Evolutionary conservation across 2,329 filamentous ascomycete species (phyloP), one percentile per base, ranked within the genome.

Genomic region (Aspergillus latus): DNA sequence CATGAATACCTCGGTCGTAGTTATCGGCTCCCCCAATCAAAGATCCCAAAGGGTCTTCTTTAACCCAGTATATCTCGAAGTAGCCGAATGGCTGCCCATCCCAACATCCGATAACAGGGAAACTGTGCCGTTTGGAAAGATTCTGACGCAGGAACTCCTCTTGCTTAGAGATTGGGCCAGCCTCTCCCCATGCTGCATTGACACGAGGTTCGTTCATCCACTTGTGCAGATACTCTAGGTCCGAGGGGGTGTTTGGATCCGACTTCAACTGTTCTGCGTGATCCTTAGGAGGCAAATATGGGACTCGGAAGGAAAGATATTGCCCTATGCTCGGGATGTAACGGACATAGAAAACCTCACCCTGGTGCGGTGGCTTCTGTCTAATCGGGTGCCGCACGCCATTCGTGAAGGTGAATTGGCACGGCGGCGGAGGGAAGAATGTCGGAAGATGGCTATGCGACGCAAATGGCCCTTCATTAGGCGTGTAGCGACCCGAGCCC

Each of bases 51-150:
- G 80, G 77, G 68, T 97, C 94, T 70, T 99, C 94, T 68, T 96
- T 96, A 3, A 94, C 91, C 93, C 94, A 99, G 76, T 99, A 99
- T 34, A 99, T 83, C 77, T 99, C 94, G 70, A 99, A 97, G 71
- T 95, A 99, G 0, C 92, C 94, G 75, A 97, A 99, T 0, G 93
- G 93, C 58, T 93, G 88, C 9, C 91, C 92, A 65, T 97, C 91
- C 90, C 93, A 99, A 70, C 92, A 87, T 0, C 90, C 94, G 59
- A 97, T 93, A 0, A 88, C 91, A 0, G 94, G 94, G 72, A 97
- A 96, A 7, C 87, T 91, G 73, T 97, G 88, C 15, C 81, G 80
- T 16, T 81, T 86, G 11, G 80, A 80, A 9, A 97, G 76, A 0
- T 82, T 86, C 2, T 76, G 78, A 16, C 81, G 77, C 3, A 99